Evolutionary conservation across 1,139 yeast genomes (phyloP).

Genomic region (Geotrichum siamense): DNA sequence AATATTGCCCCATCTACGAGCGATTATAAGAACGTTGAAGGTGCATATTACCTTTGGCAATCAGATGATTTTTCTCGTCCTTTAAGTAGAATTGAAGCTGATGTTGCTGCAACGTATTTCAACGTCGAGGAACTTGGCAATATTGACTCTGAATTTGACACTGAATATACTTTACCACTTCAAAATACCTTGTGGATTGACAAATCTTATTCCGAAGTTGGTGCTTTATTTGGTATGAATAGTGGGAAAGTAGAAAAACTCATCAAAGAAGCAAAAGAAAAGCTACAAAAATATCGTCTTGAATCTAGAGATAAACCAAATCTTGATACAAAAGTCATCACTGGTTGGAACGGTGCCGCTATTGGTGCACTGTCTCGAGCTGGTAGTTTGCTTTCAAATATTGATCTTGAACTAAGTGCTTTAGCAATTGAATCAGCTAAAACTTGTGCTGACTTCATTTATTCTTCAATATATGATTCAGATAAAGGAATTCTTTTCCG

Average conservation of each 20-base stretch:
- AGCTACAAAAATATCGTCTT: constrained; percentile 28
- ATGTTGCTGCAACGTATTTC: constrained; percentile 34
- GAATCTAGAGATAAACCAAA: constrained; percentile 29
- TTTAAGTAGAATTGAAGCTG: constrained; percentile 29
- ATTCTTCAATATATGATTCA: constrained; percentile 24
- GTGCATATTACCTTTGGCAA: constrained; percentile 37
- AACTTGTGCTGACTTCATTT: constrained; percentile 28
- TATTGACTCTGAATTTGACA: constrained; percentile 33
- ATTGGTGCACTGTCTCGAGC: constrained; percentile 36
- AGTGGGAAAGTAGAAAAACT: constrained; percentile 22
- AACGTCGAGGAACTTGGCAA: constrained; percentile 37
- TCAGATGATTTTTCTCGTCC: constrained; percentile 32
- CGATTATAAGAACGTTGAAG: constrained; percentile 27
- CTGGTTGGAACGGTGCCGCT: constrained; percentile 37
- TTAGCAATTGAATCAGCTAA: constrained; percentile 28
- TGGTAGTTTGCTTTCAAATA: constrained; percentile 18
- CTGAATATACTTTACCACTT: constrained; percentile 29
- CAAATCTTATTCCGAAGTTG: constrained; percentile 26
- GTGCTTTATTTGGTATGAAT: constrained; percentile 32
- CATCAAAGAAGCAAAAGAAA: constrained; percentile 23
- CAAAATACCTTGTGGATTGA: constrained; percentile 32
- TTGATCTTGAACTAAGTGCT: constrained; percentile 16
- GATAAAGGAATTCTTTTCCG: constrained; percentile 23
- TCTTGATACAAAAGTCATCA: constrained; percentile 32
- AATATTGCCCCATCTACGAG: constrained; percentile 5